Conservation (phyloP, 805 yeast species). For the Metschnikowia rubicola region DNA sequence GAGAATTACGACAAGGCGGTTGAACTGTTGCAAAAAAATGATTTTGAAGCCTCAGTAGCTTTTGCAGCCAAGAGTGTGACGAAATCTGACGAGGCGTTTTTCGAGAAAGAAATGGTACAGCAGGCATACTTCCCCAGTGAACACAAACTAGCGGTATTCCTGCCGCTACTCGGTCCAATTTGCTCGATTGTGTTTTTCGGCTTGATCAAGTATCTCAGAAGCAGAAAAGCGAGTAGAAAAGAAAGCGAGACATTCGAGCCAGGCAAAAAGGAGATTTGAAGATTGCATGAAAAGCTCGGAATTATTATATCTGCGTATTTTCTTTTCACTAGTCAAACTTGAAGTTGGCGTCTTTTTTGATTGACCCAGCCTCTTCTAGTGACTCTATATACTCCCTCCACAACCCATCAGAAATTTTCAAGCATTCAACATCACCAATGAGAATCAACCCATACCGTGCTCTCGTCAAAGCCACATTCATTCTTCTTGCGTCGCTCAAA, state of each 20-base stretch:
- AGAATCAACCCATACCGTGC: constrained; percentile 73
- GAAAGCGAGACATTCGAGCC: no score
- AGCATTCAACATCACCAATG: constrained; percentile 17
- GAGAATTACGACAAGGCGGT: constrained; percentile 38
- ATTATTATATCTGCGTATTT: no score
- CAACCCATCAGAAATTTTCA: constrained; percentile 11
- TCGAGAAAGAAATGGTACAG: constrained; percentile 92
- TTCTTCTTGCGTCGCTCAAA: constrained; percentile 77
- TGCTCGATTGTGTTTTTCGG: constrained; percentile 60
- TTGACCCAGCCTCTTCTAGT: constrained; percentile 11
- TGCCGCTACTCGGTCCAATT: constrained; percentile 87
- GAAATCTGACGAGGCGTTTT: constrained; percentile 74
- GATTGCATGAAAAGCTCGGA: not conserved
- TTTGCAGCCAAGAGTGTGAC: constrained; percentile 54
- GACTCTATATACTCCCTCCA: constrained; percentile 18
- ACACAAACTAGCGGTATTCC: constrained; percentile 89
- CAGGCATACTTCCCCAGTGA: constrained; percentile 94
- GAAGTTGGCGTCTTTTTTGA: constrained; percentile 9
- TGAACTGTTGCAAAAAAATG: constrained; percentile 17
- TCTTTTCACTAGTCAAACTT: not conserved
- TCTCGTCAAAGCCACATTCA: constrained; percentile 86
- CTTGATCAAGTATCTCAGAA: constrained; percentile 43
- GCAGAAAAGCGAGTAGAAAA: constrained; percentile 26
- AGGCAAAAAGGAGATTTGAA: not conserved
- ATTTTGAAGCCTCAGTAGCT: constrained; percentile 29